Evolutionary conservation across 2,329 filamentous ascomycete genomes (phyloP).

Genomic region (Sordariomycetes sp.): DNA sequence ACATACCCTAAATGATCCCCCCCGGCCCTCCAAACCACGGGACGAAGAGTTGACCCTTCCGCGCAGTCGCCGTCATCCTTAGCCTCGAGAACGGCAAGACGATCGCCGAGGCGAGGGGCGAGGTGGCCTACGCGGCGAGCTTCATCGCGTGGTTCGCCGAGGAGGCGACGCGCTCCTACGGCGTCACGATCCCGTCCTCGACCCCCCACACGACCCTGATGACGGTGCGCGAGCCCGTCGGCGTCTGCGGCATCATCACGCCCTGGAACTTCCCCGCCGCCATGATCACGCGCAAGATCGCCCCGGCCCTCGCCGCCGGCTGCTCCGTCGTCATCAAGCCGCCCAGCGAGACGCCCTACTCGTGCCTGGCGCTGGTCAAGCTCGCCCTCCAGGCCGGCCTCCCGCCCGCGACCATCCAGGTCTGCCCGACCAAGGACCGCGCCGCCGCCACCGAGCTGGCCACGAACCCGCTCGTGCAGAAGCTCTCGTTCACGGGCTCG

Average conservation of each 20-base stretch:
- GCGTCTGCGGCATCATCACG: slow-evolving; percentile 73
- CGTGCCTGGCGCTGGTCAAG: slow-evolving; percentile 77
- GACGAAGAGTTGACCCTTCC: slow-evolving; percentile 58
- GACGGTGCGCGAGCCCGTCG: slow-evolving; percentile 74
- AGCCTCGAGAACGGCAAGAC: slow-evolving; percentile 76
- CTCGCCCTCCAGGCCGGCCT: slow-evolving; percentile 80
- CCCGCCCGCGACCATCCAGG: slow-evolving; percentile 81
- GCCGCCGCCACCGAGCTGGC: slow-evolving; percentile 77
- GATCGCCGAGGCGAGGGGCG: slow-evolving; percentile 60
- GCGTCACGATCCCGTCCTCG: slow-evolving; percentile 62
- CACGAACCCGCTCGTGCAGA: slow-evolving; percentile 62
- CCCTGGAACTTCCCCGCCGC: slow-evolving; percentile 84
- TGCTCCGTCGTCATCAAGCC: slow-evolving; percentile 91
- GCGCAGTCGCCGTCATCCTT: slow-evolving; percentile 75
- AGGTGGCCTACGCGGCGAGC: slow-evolving; percentile 61
- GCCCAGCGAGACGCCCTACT: slow-evolving; percentile 86
- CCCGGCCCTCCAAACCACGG: slow-evolving; percentile 21
- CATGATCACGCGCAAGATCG: slow-evolving; percentile 64
- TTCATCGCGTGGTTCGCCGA: slow-evolving; percentile 78
- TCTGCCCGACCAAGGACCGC: slow-evolving; percentile 71
- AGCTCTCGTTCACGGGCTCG: slow-evolving; percentile 89
- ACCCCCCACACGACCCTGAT: slow-evolving; percentile 65
- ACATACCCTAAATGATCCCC: slow-evolving; percentile 74
- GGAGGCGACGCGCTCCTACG: slow-evolving; percentile 64
- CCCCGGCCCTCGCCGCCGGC: slow-evolving; percentile 79